Percentiles rank a stretch among this genome's conserved stretches.
Conservation (phyloP, 1,284 basidiomycete species). For the Moesziomyces aphidis region DNA sequence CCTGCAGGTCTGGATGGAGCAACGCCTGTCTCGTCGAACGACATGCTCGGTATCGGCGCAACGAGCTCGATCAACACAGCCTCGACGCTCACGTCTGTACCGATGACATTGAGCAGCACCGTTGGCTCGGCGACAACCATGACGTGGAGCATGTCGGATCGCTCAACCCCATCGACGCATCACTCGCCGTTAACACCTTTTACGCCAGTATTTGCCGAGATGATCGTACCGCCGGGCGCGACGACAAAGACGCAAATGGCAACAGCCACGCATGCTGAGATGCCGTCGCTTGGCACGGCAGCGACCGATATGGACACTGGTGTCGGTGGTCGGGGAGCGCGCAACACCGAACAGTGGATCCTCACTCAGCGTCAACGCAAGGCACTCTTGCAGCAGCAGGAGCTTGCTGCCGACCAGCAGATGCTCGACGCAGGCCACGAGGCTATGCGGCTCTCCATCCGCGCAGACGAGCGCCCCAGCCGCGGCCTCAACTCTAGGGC, state of each 20-base stretch:
- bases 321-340: constrained; percentile 10
- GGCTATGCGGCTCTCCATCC: constrained; percentile 24
- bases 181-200: constrained; percentile 50
- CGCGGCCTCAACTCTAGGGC: background rate
- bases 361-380: constrained; percentile 34
- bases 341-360: constrained; percentile 46
- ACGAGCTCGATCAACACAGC: constrained; percentile 9
- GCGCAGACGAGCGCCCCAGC: constrained; percentile 27
- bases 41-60: constrained; percentile 5
- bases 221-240: constrained; percentile 9
- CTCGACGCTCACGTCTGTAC: constrained; percentile 19
- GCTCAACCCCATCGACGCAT: constrained; percentile 37
- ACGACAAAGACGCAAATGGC: background rate
- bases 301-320: constrained; percentile 1
- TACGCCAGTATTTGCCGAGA: constrained; percentile 52
- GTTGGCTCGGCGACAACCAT: constrained; percentile 28
- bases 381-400: constrained; percentile 31
- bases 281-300: constrained; percentile 14
- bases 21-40: constrained; percentile 1
- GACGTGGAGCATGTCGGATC: constrained; percentile 41
- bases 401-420: constrained; percentile 22
- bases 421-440: constrained; percentile 14
- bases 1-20: background rate
- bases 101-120: constrained; percentile 28
- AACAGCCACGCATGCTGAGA: background rate